Conservation (phyloP, 1,139 yeast genomes). For the Blastobotrys buckinghamii region DNA sequence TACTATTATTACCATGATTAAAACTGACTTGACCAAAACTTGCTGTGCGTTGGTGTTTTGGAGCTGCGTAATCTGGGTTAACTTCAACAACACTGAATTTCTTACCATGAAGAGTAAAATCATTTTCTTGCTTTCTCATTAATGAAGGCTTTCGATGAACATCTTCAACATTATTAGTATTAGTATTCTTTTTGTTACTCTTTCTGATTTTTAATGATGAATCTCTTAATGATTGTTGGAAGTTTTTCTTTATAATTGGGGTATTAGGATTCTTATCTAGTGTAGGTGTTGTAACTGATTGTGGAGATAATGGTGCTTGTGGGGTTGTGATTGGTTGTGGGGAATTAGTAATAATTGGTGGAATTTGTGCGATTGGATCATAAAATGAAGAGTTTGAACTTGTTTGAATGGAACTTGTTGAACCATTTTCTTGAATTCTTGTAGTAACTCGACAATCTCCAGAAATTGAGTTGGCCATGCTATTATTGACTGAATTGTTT, state of each 20-base stretch:
- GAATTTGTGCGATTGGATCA: neutral
- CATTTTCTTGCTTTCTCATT: slow-evolving; percentile 26
- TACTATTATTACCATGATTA: neutral
- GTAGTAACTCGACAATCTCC: slow-evolving; percentile 2
- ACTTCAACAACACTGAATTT: slow-evolving; percentile 33
- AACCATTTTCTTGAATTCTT: neutral
- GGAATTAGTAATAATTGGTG: neutral
- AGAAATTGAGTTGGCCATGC: neutral
- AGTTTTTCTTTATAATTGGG: slow-evolving; percentile 11
- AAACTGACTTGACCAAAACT: slow-evolving; percentile 3
- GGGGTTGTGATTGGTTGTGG: neutral
- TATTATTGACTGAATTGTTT: neutral
- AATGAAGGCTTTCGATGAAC: slow-evolving; percentile 26
- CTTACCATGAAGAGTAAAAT: slow-evolving; percentile 31
- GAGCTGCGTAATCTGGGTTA: slow-evolving; percentile 30
- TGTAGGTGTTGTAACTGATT: neutral
- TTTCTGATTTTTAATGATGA: slow-evolving; percentile 7
- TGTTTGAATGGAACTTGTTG: slow-evolving; percentile 3
- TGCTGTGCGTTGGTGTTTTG: slow-evolving; percentile 20
- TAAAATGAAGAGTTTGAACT: slow-evolving; percentile 7
- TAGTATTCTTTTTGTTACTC: slow-evolving; percentile 1
- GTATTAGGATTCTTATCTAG: neutral
- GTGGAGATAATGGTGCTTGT: neutral
- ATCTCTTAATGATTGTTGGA: slow-evolving; percentile 14
- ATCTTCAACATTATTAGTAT: slow-evolving; percentile 3